A percentile compares a stretch with the other conserved stretches of the same genome.
Conservation (phyloP, 768 basidiomycete species). For the Suillus occidentalis region DNA sequence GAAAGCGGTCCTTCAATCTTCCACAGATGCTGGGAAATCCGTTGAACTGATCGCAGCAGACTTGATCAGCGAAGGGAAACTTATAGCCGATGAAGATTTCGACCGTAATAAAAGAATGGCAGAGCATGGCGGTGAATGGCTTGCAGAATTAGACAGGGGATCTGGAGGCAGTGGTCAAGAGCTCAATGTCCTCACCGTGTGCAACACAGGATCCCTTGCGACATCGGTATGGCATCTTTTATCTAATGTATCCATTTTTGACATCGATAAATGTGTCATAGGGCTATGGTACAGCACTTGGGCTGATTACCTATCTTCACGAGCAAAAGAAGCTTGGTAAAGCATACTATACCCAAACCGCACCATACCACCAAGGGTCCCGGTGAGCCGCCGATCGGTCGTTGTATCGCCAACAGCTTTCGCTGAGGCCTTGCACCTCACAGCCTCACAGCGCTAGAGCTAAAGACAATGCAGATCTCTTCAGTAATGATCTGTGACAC, state of each 20-base stretch:
- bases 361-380: conserved; percentile 93
- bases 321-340: conserved; percentile 73
- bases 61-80: conserved; percentile 68
- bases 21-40: conserved; percentile 39
- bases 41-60: conserved; percentile 50
- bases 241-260: conserved; percentile 1
- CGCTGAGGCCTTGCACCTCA: not conserved
- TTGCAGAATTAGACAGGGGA: conserved; percentile 51
- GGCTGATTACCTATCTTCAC: conserved; percentile 88
- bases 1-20: conserved; percentile 43
- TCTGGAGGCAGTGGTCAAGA: conserved; percentile 41
- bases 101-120: conserved; percentile 86
- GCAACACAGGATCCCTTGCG: conserved; percentile 96
- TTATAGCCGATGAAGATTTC: conserved; percentile 85
- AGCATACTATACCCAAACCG: conserved; percentile 92
- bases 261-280: conserved; percentile 28
- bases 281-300: conserved; percentile 96
- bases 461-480: conserved; percentile 80
- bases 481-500: conserved; percentile 96
- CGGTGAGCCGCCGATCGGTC: conserved; percentile 39
- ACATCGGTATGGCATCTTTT: conserved; percentile 65
- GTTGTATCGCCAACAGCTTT: not conserved
- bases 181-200: conserved; percentile 88
- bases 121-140: conserved; percentile 83
- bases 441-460: conserved; percentile 87